Evolutionary conservation across 164 flowering plant genomes (phyloP).

Genomic region (Nelumbo lutea): DNA sequence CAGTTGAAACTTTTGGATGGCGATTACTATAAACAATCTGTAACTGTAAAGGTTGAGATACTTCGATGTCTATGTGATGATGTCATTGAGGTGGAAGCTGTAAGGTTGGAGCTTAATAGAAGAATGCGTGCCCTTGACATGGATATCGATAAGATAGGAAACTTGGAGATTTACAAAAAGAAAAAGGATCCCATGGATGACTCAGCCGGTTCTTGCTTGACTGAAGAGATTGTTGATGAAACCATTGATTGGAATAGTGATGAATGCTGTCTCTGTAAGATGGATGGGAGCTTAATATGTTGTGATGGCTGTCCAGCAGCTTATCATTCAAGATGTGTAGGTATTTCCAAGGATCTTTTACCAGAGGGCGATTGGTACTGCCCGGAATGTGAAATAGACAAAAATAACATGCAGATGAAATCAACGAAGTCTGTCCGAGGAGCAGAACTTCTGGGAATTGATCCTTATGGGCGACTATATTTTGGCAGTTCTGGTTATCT

Average conservation of each 20-base stretch:
- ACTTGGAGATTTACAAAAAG: conserved; percentile 34
- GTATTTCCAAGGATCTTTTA: conserved; percentile 59
- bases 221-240: conserved; percentile 44
- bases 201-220: conserved; percentile 36
- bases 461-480: conserved; percentile 63
- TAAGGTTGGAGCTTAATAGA: conserved; percentile 68
- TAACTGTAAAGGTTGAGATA: conserved; percentile 56
- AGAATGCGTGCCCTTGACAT: conserved; percentile 37
- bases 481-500: conserved; percentile 70
- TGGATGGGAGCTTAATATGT: conserved; percentile 93
- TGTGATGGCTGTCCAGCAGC: conserved; percentile 99
- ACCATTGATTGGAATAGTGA: conserved; percentile 74
- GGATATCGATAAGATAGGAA: conserved; percentile 41
- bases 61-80: conserved; percentile 85
- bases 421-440: conserved; percentile 54
- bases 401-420: conserved; percentile 41
- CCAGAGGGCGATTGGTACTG: conserved; percentile 98
- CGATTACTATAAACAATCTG: conserved; percentile 67
- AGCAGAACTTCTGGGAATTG: conserved; percentile 76
- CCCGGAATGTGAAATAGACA: conserved; percentile 73
- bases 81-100: conserved; percentile 58
- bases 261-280: conserved; percentile 94
- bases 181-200: conserved; percentile 37
- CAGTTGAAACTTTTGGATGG: conserved; percentile 41
- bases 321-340: conserved; percentile 87